Percentiles rank a stretch among this genome's conserved stretches.
These are phyloP conservation scores for Rhododendron henanense DNA, from an alignment of 148 eudicot genomes.

Conservation along the genomic window DNA sequence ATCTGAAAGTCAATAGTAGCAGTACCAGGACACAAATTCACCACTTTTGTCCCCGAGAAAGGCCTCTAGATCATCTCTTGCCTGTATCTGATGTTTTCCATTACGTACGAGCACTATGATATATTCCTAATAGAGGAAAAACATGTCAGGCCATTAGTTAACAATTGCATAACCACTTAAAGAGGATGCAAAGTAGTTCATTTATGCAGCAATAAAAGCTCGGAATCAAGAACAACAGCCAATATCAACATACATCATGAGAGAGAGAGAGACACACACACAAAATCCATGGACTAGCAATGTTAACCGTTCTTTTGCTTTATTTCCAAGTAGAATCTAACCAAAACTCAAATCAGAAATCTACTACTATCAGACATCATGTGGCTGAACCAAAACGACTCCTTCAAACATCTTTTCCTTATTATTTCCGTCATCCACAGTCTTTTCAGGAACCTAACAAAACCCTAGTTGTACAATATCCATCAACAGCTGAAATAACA, in stretches of 20 bases:
- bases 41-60: slow-evolving; percentile 42
- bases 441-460: slow-evolving; percentile 1
- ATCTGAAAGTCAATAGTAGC: background rate
- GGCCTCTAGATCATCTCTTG: slow-evolving; percentile 41
- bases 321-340: background rate
- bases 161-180: background rate
- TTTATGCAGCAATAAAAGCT: background rate
- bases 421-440: background rate
- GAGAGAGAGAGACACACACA: background rate
- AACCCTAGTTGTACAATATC: background rate
- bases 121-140: slow-evolving; percentile 35
- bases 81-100: slow-evolving; percentile 45
- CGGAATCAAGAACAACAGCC: background rate
- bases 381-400: background rate
- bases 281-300: background rate
- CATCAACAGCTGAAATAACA: background rate
- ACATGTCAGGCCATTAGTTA: background rate
- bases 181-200: background rate
- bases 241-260: background rate
- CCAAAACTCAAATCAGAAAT: background rate
- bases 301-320: background rate
- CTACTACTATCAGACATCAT: background rate
- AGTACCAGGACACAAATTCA: slow-evolving; percentile 51
- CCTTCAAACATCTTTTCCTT: background rate
- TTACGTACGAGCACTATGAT: slow-evolving; percentile 48